Evolutionary conservation across 805 yeast species (phyloP).

Genomic region (Metschnikowia koreensis): DNA sequence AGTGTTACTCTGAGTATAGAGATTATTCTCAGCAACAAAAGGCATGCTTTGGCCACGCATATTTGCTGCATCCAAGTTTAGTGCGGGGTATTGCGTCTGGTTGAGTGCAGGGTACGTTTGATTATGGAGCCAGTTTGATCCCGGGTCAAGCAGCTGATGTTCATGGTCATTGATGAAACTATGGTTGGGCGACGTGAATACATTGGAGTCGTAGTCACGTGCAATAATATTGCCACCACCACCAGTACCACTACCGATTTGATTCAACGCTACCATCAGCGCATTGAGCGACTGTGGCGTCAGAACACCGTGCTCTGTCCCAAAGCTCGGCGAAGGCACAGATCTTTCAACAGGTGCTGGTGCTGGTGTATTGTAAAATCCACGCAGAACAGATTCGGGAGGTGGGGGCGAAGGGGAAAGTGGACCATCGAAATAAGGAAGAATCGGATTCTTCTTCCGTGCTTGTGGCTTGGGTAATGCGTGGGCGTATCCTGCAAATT

Average conservation of each 20-base stretch:
- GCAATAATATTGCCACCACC: background rate
- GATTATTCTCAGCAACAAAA: background rate
- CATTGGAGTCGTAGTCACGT: background rate
- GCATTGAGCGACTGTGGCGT: conserved; percentile 6
- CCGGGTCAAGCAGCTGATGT: background rate
- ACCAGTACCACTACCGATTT: background rate
- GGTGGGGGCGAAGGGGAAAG: conserved; percentile 7
- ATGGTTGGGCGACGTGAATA: conserved; percentile 1
- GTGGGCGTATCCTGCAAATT: conserved; percentile 35
- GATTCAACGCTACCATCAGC: conserved; percentile 5
- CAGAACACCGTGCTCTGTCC: background rate
- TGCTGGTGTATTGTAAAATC: background rate
- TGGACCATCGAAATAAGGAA: background rate
- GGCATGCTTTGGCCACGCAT: background rate
- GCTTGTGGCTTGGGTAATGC: background rate
- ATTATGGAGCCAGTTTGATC: conserved; percentile 1
- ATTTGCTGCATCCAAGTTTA: background rate
- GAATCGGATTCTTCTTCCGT: background rate
- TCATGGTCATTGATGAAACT: conserved; percentile 1
- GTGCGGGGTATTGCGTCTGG: background rate
- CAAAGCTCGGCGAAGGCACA: background rate
- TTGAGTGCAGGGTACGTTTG: conserved; percentile 5
- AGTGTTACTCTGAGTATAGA: background rate
- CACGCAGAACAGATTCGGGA: background rate
- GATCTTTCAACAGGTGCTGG: background rate